Percentiles rank a stretch among this genome's conserved stretches.
These are phyloP conservation scores for Orbilia oligospora DNA, from an alignment of 2,329 filamentous ascomycete species.

Conservation along the genomic window DNA sequence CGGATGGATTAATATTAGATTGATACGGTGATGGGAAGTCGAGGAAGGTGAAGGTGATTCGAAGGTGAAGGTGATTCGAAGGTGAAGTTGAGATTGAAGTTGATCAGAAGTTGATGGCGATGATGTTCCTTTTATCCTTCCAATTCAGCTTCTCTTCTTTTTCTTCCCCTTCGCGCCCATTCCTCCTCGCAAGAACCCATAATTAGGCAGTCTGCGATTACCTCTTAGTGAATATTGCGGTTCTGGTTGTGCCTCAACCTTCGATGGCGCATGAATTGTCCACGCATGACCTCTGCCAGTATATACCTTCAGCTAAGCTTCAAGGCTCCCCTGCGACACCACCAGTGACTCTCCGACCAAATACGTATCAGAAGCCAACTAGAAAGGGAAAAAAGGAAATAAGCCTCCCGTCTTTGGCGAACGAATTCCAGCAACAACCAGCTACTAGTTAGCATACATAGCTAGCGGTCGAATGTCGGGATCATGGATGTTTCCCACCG, in stretches of 20 bases:
- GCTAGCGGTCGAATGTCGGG: constrained; percentile 18
- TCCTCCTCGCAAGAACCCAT: too few relatives aligned
- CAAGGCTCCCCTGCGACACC: constrained; percentile 43
- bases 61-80: not conserved
- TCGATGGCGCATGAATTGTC: constrained; percentile 35
- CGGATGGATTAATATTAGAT: not conserved
- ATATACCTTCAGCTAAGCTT: not conserved
- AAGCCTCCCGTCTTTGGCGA: constrained; percentile 31
- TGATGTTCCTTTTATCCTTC: constrained; percentile 40
- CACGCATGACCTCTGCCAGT: constrained; percentile 29
- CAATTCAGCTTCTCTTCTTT: not conserved
- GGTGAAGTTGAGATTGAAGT: not conserved
- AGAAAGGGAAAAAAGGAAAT: not conserved
- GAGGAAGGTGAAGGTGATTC: not conserved
- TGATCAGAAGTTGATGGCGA: constrained; percentile 31
- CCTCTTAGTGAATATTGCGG: too few relatives aligned
- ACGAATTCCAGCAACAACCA: too few relatives aligned
- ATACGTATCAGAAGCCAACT: constrained; percentile 15
- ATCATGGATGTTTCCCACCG: constrained; percentile 15
- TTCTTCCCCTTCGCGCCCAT: too few relatives aligned
- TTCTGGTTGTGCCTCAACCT: too few relatives aligned
- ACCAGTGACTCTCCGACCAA: constrained; percentile 41
- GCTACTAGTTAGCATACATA: not conserved
- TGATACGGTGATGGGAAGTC: not conserved
- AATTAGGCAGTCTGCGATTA: constrained; percentile 4